These are phyloP conservation scores for Tremellales sp. DNA, from an alignment of 1,284 basidiomycete species.

Conservation along the genomic window DNA sequence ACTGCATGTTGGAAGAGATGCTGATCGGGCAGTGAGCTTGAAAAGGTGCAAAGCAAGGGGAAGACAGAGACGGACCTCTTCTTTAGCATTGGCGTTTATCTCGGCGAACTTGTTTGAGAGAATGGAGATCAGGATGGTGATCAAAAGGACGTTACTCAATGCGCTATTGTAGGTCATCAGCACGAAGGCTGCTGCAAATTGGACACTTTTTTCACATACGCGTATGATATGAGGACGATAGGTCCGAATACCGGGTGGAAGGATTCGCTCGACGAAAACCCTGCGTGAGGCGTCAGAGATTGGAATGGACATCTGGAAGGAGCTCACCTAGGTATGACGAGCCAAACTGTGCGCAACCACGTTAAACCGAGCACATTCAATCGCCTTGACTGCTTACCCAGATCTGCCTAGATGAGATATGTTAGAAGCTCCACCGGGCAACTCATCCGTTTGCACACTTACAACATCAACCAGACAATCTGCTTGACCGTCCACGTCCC, in stretches of 20 bases:
- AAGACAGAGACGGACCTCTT: constrained; percentile 57
- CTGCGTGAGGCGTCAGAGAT: constrained; percentile 8
- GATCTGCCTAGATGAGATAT: constrained; percentile 39
- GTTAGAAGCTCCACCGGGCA: background rate
- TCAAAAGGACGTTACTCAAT: constrained; percentile 45
- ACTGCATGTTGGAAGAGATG: constrained; percentile 85
- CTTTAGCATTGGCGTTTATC: constrained; percentile 76
- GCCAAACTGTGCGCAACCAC: constrained; percentile 27
- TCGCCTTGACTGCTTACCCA: constrained; percentile 44
- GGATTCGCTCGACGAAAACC: constrained; percentile 56
- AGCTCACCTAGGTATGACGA: constrained; percentile 31
- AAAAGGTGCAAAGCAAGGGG: constrained; percentile 3
- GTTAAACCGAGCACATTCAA: background rate
- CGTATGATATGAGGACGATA: constrained; percentile 76
- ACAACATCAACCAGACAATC: constrained; percentile 60
- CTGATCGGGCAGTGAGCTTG: constrained; percentile 44
- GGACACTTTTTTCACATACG: constrained; percentile 39
- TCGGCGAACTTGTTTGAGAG: constrained; percentile 77
- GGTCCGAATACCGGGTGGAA: constrained; percentile 76
- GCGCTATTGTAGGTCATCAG: constrained; percentile 18
- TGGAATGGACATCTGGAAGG: background rate
- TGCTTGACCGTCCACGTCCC: constrained; percentile 63
- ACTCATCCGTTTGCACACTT: constrained; percentile 48
- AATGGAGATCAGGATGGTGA: constrained; percentile 75
- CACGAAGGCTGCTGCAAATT: constrained; percentile 2